Conservation (phyloP, 768 basidiomycete species). For the Xerocomus potaroensis region DNA sequence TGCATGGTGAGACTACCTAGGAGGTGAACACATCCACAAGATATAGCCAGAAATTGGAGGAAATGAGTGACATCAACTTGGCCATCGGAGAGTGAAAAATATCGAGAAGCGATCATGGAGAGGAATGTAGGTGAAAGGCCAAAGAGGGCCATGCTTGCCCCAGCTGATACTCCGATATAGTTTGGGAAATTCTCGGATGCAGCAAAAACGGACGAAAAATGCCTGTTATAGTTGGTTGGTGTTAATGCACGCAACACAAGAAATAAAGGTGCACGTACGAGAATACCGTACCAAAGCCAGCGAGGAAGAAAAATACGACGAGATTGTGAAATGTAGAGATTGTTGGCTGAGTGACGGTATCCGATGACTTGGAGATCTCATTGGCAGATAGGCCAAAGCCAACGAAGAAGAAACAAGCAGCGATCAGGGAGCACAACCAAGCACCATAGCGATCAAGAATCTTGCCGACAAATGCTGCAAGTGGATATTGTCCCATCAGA, state of each 20-base stretch:
- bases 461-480: conserved; percentile 66
- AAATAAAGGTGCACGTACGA: conserved; percentile 48
- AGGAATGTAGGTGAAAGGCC: conserved; percentile 80
- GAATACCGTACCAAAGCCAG: conserved; percentile 65
- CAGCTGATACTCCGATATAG: conserved; percentile 63
- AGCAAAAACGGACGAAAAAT: conserved; percentile 72
- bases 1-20: conserved; percentile 47
- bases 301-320: conserved; percentile 54
- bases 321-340: conserved; percentile 48
- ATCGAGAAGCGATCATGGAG: conserved; percentile 56
- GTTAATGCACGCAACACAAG: conserved; percentile 3
- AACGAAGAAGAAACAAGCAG: conserved; percentile 52
- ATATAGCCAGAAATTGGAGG: conserved; percentile 52
- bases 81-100: conserved; percentile 47
- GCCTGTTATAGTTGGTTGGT: conserved; percentile 30
- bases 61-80: conserved; percentile 48
- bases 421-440: conserved; percentile 58
- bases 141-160: conserved; percentile 65
- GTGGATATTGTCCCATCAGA: conserved; percentile 78
- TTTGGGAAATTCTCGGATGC: conserved; percentile 67
- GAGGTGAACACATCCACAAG: conserved; percentile 51
- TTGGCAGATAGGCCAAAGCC: conserved; percentile 63
- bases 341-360: conserved; percentile 35
- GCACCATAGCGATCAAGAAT: conserved; percentile 66
- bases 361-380: conserved; percentile 48